Base-by-base conservation (phyloP, 2,329 filamentous ascomycete species). In the Alternaria sp. region DNA sequence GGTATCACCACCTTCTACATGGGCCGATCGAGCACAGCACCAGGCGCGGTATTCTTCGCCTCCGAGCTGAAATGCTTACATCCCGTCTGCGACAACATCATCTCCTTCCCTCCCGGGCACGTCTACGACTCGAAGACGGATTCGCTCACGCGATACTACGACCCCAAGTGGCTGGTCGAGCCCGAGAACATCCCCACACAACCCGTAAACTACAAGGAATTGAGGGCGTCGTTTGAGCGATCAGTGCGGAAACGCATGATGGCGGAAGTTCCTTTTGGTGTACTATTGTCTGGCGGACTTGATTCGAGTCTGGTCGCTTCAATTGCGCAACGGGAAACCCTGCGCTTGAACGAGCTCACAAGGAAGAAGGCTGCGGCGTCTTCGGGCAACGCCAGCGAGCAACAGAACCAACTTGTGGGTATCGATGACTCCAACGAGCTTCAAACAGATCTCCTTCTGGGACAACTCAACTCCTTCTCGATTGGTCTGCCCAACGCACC, bases 1-100 rank as follows among this genome's bases (percentile, higher is more conserved):
- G 96, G 96, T 74, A 90, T 99, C 81, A 98, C 94, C 71, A 97
- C 93, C 68, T 94, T 99, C 81, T 99, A 99, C 85, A 92, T 97
- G 82, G 96, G 96, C 75, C 93, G 93, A 85, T 83, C 91, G 47
- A 96, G 92, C 73, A 84, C 90, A 79, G 91, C 94, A 71, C 93
- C 94, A 44, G 90, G 89, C 57, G 88, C 96, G 28, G 91, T 95
- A 60, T 99, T 95, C 87, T 99, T 99, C 80, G 96, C 95, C 68
- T 98, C 94, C 2, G 96, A 99, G 86, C 84, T 99, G 75, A 99
- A 99, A 85, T 97, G 90, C 77, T 84, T 99, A 76, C 89, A 95
- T 82, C 89, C 92, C 14, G 94, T 98, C 53, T 99, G 96, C 86
- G 96, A 99, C 86, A 91, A 95, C 84, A 94, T 99, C 78, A 88